Percentiles rank a stretch among this genome's conserved stretches.
Evolutionary conservation across 2,329 filamentous ascomycete genomes (phyloP).

Genomic region (Ceratocystis papillata): DNA sequence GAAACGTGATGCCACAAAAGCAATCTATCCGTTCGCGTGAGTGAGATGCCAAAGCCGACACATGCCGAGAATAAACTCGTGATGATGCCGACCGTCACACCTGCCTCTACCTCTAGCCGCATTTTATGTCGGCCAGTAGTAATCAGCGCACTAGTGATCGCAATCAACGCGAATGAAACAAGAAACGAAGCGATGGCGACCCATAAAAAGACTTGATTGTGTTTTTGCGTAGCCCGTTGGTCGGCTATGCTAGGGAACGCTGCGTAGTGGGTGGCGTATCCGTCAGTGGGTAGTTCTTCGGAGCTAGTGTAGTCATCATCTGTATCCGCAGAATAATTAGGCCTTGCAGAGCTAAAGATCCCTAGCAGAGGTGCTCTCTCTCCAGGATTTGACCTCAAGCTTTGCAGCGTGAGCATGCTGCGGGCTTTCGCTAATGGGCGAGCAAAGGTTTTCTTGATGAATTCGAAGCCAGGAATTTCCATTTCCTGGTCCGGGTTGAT

Average conservation of each 20-base stretch:
- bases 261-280: slow-evolving; percentile 46
- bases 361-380: slow-evolving; percentile 30
- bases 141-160: slow-evolving; percentile 55
- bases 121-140: slow-evolving; percentile 57
- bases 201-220: slow-evolving; percentile 46
- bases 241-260: slow-evolving; percentile 42
- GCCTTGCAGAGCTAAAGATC: slow-evolving; percentile 18
- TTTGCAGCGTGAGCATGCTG: slow-evolving; percentile 36
- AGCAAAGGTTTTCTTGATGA: slow-evolving; percentile 44
- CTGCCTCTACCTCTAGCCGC: slow-evolving; percentile 60
- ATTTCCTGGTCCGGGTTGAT: slow-evolving; percentile 55
- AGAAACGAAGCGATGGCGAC: slow-evolving; percentile 45
- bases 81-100: slow-evolving; percentile 58
- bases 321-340: slow-evolving; percentile 15
- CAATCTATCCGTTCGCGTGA: slow-evolving; percentile 41
- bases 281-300: slow-evolving; percentile 39
- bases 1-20: slow-evolving; percentile 36
- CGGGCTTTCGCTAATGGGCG: slow-evolving; percentile 43
- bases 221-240: slow-evolving; percentile 40
- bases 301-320: slow-evolving; percentile 41
- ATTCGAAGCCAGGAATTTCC: slow-evolving; percentile 52
- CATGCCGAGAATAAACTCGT: slow-evolving; percentile 55
- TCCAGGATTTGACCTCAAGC: slow-evolving; percentile 24
- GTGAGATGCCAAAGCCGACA: slow-evolving; percentile 47
- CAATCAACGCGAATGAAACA: slow-evolving; percentile 51